Percentiles rank a stretch among this genome's conserved stretches.
phyloP scores from a whole-genome alignment of 257 asterid species.

The Orobanche coerulescens region DNA sequence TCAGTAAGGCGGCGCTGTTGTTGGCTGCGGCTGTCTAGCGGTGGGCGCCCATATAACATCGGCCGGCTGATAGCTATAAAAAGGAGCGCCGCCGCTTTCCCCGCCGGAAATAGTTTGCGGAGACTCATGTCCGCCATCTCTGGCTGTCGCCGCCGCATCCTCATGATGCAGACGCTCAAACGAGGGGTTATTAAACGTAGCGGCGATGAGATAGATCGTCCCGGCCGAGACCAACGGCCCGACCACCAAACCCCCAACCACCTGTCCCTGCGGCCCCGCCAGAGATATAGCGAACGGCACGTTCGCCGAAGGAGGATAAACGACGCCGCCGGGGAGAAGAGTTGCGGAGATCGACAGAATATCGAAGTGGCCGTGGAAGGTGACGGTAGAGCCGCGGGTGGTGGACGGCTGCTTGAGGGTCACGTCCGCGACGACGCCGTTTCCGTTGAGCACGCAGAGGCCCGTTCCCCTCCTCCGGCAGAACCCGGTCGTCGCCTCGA shows the following conservation, averaged over 20 bases:
- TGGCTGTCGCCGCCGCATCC: constrained; percentile 15
- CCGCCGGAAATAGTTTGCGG: constrained; percentile 36
- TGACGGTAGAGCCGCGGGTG: constrained; percentile 53
- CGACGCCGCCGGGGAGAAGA: constrained; percentile 25
- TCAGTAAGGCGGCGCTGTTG: constrained; percentile 48
- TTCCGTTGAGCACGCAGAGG: constrained; percentile 45
- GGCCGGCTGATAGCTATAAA: constrained; percentile 34
- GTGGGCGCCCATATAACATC: constrained; percentile 65
- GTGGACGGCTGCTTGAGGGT: constrained; percentile 61
- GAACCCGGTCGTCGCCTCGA: constrained; percentile 31
- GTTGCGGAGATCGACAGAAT: constrained; percentile 71
- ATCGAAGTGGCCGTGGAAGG: constrained; percentile 77
- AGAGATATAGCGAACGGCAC: constrained; percentile 47
- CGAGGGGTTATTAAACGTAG: constrained; percentile 51
- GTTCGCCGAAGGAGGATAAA: not conserved
- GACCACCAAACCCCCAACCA: constrained; percentile 65
- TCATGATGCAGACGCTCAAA: constrained; percentile 43
- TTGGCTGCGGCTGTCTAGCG: constrained; percentile 38
- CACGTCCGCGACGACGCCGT: constrained; percentile 48
- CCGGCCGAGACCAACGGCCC: constrained; percentile 62
- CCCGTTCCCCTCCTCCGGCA: constrained; percentile 41
- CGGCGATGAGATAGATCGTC: constrained; percentile 52
- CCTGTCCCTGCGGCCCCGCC: constrained; percentile 83
- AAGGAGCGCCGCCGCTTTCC: constrained; percentile 25
- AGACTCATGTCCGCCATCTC: constrained; percentile 26